Conservation (phyloP, 495 filamentous ascomycete species). For the Daldinia caldariorum region DNA sequence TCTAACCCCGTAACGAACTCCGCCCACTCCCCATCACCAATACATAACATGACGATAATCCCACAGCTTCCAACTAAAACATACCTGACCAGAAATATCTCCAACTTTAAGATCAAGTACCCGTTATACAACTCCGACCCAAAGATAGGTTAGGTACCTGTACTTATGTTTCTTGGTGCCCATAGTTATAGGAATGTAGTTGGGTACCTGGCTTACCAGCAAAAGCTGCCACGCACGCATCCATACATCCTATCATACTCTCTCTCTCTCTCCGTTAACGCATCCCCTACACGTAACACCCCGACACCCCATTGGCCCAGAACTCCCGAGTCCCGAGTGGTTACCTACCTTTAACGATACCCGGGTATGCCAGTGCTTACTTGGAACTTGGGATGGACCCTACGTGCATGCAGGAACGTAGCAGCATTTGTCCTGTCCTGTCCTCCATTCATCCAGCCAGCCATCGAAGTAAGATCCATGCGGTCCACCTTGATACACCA, state of each 20-base stretch:
- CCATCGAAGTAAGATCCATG: too few species aligned
- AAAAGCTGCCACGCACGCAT: background rate
- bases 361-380: background rate
- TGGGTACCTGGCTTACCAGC: too few species aligned
- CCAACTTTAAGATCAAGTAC: too few species aligned
- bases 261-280: background rate
- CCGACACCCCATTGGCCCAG: conserved; percentile 14
- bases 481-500: background rate
- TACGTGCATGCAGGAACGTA: conserved; percentile 7
- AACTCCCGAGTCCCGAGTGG: background rate
- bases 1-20: background rate
- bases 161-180: too few species aligned
- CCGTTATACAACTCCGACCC: too few species aligned
- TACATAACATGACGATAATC: too few species aligned
- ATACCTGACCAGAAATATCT: too few species aligned
- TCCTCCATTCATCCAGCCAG: background rate
- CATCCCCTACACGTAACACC: conserved; percentile 10
- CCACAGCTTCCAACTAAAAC: too few species aligned
- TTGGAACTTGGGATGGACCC: background rate
- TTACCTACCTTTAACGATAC: background rate
- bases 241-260: background rate
- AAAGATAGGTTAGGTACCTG: too few species aligned
- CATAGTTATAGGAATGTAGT: too few species aligned
- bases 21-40: too few species aligned
- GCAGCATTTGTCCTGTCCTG: background rate